Evolutionary conservation across 2,329 filamentous ascomycete genomes (phyloP), one percentile per base, ranked within the genome.

Genomic region (Thermochaetoides dissita): DNA sequence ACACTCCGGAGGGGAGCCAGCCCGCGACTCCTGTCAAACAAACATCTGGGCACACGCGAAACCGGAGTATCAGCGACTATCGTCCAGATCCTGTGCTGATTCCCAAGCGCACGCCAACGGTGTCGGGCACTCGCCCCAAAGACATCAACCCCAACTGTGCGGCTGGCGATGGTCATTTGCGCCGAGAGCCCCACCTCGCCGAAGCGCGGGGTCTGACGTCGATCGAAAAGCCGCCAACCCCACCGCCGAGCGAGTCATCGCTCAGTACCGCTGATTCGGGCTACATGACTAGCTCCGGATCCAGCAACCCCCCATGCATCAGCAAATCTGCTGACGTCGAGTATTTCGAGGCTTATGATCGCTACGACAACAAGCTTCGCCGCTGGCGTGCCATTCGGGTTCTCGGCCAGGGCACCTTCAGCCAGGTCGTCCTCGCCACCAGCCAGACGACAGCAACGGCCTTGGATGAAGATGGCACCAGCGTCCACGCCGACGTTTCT

Each of bases 331-430:
- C 63, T 3, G 51, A 59, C 38, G 58, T 65, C 43, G 79, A 87
- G 51, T 77, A 78, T 48, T 91, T 87, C 55, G 71, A 83, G 53
- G 81, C 84, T 29, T 69, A 65, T 49, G 80, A 74, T 2, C 69
- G 82, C 31, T 67, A 72, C 39, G 77, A 85, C 45, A 64, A 75
- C 50, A 87, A 88, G 58, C 69, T 76, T 12, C 76, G 81, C 43
- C 71, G 76, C 50, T 98, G 91, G 78, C 76, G 84, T 50, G 82
- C 81, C 9, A 64, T 98, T 34, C 81, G 84, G 45, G 67, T 80
- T 49, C 72, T 98, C 6, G 91, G 91, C 6, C 85, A 94, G 54
- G 91, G 91, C 33, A 95, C 91, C 0, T 98, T 98, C 60, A 95
- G 88, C 59, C 84, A 84, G 55, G 91, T 98, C 12, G 81, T 93